Evolutionary conservation across 495 filamentous ascomycete genomes (phyloP).

Genomic region (Aspergillus sclerotiicarbonarius): DNA sequence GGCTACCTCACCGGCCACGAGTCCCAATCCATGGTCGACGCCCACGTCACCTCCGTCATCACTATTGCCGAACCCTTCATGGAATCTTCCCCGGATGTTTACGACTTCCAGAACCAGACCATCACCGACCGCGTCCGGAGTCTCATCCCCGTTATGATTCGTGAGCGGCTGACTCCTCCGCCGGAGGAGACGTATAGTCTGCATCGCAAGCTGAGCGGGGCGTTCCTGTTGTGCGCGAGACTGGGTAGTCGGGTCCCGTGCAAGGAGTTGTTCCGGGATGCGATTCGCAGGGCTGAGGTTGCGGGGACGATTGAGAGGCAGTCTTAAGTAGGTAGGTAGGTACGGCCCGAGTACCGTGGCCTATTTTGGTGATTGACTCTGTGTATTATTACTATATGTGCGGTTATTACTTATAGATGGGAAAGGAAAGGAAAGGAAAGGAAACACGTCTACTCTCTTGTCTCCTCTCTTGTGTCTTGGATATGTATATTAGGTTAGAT

Average conservation of each 20-base stretch:
- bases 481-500: neutral
- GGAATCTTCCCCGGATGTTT: constrained; percentile 70
- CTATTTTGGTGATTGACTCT: too few species aligned
- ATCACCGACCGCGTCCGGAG: constrained; percentile 88
- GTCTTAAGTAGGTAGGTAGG: too few species aligned
- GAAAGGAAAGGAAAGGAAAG: neutral
- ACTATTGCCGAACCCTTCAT: constrained; percentile 92
- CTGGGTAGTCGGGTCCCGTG: constrained; percentile 80
- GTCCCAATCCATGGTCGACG: constrained; percentile 76
- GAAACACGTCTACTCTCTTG: neutral
- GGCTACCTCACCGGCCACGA: constrained; percentile 94
- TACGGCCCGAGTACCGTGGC: too few species aligned
- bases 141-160: constrained; percentile 89
- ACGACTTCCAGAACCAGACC: constrained; percentile 91
- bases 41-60: constrained; percentile 76
- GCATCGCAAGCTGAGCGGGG: constrained; percentile 93
- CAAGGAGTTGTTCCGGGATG: constrained; percentile 73
- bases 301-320: neutral
- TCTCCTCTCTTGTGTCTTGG: constrained; percentile 2
- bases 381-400: too few species aligned
- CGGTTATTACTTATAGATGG: too few species aligned
- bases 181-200: constrained; percentile 97
- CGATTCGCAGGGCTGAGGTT: constrained; percentile 49
- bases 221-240: constrained; percentile 87
- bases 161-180: constrained; percentile 82